phyloP scores from a whole-genome alignment of 371 early-diverging fungal species.

The Blyttiomyces sp. region DNA sequence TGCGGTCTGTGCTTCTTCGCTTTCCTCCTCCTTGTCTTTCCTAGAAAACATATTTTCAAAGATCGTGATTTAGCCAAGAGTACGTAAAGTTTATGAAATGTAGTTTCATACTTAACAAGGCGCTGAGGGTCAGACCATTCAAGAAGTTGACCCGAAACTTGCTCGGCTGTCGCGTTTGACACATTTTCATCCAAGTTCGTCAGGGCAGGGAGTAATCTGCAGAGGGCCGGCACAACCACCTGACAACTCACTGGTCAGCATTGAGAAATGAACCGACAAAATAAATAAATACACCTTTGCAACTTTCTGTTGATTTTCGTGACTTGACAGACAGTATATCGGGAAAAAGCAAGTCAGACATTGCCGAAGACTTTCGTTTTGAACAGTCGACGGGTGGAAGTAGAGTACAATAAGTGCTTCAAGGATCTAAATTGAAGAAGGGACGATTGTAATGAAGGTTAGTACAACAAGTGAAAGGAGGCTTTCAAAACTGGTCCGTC shows the following conservation, averaged over 20 bases:
- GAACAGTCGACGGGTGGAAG: constrained; percentile 16
- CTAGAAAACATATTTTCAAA: not conserved
- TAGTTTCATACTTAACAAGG: not conserved
- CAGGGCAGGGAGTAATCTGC: no score
- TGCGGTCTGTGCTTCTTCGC: not conserved
- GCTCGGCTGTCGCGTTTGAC: not conserved
- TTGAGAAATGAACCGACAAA: not conserved
- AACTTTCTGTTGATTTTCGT: constrained; percentile 7
- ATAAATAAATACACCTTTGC: not conserved
- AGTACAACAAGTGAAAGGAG: no score
- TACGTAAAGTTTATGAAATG: not conserved
- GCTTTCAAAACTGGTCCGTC: not conserved
- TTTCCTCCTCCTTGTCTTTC: not conserved
- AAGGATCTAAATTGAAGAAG: constrained; percentile 1
- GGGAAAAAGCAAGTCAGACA: constrained; percentile 21
- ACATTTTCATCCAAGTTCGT: no score
- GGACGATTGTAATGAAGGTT: not conserved
- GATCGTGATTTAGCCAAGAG: not conserved
- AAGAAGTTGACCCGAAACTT: constrained; percentile 10
- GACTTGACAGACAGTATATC: constrained; percentile 3
- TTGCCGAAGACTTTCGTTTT: constrained; percentile 12
- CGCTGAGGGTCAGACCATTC: constrained; percentile 24
- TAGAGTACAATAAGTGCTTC: constrained; percentile 21
- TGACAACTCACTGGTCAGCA: not conserved
- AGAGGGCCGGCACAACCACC: constrained; percentile 12